Evolutionary conservation across 345 rosid genomes (phyloP), one percentile per base, ranked within the genome.

Genomic region (Cardiospermum halicacabum): DNA sequence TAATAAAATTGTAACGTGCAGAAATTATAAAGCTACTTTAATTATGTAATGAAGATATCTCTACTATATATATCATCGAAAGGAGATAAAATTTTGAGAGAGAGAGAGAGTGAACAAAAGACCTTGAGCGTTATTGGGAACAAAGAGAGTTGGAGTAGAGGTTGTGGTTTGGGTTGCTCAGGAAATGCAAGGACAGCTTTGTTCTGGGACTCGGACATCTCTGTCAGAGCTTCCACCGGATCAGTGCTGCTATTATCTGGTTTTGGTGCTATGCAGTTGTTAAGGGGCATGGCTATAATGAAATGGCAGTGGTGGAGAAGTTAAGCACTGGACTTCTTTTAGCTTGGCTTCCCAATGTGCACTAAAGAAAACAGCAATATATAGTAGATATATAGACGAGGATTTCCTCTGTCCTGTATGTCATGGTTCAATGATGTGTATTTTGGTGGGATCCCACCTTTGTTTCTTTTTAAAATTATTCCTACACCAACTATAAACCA

Each of bases 101-200:
- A 13, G 48, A 43, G 32, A 24, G 53, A 24, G 59, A 58, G 70
- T 67, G 60, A 59, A 50, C 10, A 34, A 34, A 34, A 56, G 32
- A 93, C 98, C 98, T 93, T 93, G 75, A 93, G 74, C 68, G 92
- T 85, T 15, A 87, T 84, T 49, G 92, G 96, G 69, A 43, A 84
- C 70, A 71, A 65, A 71, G 74, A 18, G 55, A 70, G 69, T 40
- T 80, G 87, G 71, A 80, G 69, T 58, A 70, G 66, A 64, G 82
- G 74, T 56, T 78, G 89, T 59, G 85, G 65, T 56, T 75, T 73
- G 53, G 45, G 69, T 45, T 59, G 72, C 21, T 72, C 58, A 42
- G 85, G 81, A 78, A 78, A 77, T 58, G 80, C 64, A 65, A 67
- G 70, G 54, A 70, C 78, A 68, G 84, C 48, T 58, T 47, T 69